A percentile compares a stretch with the other conserved stretches of the same genome.
Conservation (phyloP, 306 rosid genomes). For the Trifolium repens region DNA sequence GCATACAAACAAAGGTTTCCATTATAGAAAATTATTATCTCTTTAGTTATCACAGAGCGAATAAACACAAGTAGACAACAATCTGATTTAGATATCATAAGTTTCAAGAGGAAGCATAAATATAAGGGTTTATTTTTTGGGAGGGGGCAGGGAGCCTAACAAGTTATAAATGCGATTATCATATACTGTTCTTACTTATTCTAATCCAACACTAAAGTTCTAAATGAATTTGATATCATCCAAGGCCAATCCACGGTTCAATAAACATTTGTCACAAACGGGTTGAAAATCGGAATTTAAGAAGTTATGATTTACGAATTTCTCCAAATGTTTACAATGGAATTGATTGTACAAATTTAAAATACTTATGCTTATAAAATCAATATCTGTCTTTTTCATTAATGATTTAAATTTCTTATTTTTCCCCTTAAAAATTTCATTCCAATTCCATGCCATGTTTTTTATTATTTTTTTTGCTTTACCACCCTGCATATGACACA, state of each 20-base stretch:
- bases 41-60: slow-evolving; percentile 22
- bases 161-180: slow-evolving; percentile 22
- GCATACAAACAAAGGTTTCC: slow-evolving; percentile 39
- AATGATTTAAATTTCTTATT: background rate
- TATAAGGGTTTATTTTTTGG: background rate
- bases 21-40: slow-evolving; percentile 39
- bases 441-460: slow-evolving; percentile 23
- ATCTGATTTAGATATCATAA: slow-evolving; percentile 18
- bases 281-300: slow-evolving; percentile 33
- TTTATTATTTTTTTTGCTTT: slow-evolving; percentile 23
- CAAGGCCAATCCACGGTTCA: slow-evolving; percentile 8
- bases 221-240: background rate
- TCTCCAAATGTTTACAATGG: background rate
- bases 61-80: slow-evolving; percentile 26
- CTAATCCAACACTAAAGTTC: slow-evolving; percentile 12
- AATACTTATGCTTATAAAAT: background rate
- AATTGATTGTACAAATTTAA: background rate
- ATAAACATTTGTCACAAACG: slow-evolving; percentile 22
- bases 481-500: slow-evolving; percentile 13
- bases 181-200: background rate
- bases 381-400: background rate
- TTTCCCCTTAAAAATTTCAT: slow-evolving; percentile 21
- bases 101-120: slow-evolving; percentile 16
- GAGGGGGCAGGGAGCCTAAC: slow-evolving; percentile 9
- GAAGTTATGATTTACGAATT: slow-evolving; percentile 32